A percentile compares a stretch with the other conserved stretches of the same genome.
Conservation (phyloP, 1,284 basidiomycete genomes). For the Sparassis latifolia region DNA sequence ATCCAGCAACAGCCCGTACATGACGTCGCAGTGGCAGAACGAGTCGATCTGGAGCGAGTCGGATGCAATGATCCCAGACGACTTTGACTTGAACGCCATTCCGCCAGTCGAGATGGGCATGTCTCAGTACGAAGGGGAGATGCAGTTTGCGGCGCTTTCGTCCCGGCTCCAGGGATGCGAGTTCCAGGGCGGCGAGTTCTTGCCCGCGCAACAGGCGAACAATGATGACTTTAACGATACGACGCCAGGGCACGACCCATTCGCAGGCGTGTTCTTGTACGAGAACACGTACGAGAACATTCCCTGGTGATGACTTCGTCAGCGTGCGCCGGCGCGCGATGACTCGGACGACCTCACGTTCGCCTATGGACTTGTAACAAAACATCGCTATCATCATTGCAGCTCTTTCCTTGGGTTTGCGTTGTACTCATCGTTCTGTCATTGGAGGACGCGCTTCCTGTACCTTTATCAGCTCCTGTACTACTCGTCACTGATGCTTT, state of each 20-base stretch:
- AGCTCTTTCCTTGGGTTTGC: conserved; percentile 1
- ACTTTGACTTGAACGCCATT: conserved; percentile 40
- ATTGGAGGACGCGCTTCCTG: conserved; percentile 6
- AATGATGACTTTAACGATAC: conserved; percentile 18
- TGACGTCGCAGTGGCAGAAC: conserved; percentile 31
- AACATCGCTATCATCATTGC: conserved; percentile 5
- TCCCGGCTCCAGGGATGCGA: conserved; percentile 11
- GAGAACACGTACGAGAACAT: conserved; percentile 19
- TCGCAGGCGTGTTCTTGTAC: conserved; percentile 21
- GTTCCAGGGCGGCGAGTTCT: conserved; percentile 12
- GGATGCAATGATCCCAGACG: conserved; percentile 34
- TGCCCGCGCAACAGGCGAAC: conserved; percentile 15
- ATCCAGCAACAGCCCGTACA: conserved; percentile 18
- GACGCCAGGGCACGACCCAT: conserved; percentile 20
- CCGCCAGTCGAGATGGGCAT: conserved; percentile 41
- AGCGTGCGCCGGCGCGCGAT: conserved; percentile 30
- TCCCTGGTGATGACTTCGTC: conserved; percentile 28
- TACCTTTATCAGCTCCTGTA: background rate
- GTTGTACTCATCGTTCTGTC: conserved; percentile 8
- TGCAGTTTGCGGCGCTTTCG: conserved; percentile 3
- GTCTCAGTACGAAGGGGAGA: conserved; percentile 17
- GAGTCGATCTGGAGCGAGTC: conserved; percentile 22
- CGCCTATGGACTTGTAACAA: conserved; percentile 12
- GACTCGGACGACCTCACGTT: conserved; percentile 8
- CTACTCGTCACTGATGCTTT: background rate